phyloP scores from a whole-genome alignment of 805 yeast species.

The Sugiyamaella valdiviana region DNA sequence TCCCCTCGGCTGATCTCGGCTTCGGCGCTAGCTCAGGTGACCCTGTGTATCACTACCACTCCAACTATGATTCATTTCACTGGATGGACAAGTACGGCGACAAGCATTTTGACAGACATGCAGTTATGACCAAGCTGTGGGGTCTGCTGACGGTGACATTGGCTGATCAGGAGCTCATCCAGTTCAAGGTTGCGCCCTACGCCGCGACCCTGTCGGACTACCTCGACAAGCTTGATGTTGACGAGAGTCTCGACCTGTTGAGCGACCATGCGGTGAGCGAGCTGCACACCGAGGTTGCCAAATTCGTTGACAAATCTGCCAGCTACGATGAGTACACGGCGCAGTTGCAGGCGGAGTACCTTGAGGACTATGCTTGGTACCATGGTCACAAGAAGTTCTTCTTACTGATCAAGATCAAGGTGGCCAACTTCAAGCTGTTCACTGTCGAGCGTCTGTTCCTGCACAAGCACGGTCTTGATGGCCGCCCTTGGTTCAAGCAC shows the following conservation, averaged over 20 bases:
- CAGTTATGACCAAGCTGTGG: slow-evolving; percentile 46
- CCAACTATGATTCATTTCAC: slow-evolving; percentile 63
- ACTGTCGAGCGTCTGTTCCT: slow-evolving; percentile 43
- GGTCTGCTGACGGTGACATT: slow-evolving; percentile 47
- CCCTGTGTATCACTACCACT: slow-evolving; percentile 68
- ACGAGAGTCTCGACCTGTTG: slow-evolving; percentile 15
- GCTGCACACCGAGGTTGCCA: slow-evolving; percentile 17
- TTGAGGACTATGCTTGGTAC: slow-evolving; percentile 77
- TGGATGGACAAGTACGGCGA: slow-evolving; percentile 67
- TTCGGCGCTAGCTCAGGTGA: slow-evolving; percentile 42
- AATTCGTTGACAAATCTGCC: slow-evolving; percentile 30
- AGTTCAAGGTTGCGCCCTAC: slow-evolving; percentile 39
- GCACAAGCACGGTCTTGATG: slow-evolving; percentile 42
- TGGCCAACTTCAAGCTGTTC: slow-evolving; percentile 37
- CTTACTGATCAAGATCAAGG: slow-evolving; percentile 21
- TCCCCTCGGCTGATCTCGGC: slow-evolving; percentile 49
- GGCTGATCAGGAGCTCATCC: slow-evolving; percentile 43
- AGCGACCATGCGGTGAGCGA: neutral
- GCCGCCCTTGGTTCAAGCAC: slow-evolving; percentile 53
- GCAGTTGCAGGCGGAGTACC: slow-evolving; percentile 45
- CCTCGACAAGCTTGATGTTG: slow-evolving; percentile 33
- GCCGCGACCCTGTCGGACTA: slow-evolving; percentile 36
- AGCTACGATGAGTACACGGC: slow-evolving; percentile 45
- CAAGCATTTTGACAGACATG: slow-evolving; percentile 55
- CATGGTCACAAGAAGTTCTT: slow-evolving; percentile 27